Evolutionary conservation across 352 stramenopile species (phyloP), one percentile per base, ranked within the genome.

Genomic region (Phytopythium vexans): DNA sequence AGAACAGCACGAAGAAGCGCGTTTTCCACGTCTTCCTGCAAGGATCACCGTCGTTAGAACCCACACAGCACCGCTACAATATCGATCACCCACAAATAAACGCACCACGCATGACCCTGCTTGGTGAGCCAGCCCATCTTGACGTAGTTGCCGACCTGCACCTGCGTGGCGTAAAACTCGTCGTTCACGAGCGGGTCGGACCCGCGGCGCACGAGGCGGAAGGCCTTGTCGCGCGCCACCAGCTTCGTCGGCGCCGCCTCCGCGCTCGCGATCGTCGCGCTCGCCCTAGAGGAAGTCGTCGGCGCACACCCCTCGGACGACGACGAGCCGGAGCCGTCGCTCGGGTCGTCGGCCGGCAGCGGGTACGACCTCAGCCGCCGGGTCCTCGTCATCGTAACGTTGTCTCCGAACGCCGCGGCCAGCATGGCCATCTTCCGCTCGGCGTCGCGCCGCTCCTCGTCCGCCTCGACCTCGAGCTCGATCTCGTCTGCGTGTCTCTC

Each of bases 51-150:
- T 37, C 36, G 7, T 8, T 7, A 44, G n/a, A 42, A 6, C 2
- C 36, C 12, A 12, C 38, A 10, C 5, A 8, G 14, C 48, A 31
- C 15, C 15, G 12, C 43, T 21, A n/a, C 46, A 12, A 37, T 31
- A 21, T 9, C n/a, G 32, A 41, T 38, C 14, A 10, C 36, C 12
- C 16, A n/a, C 8, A 41, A 1, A n/a, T n/a, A 37, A 11, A 58
- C 62, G 31, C 58, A 84, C 82, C 83, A 91, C 54, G 89, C 70
- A 67, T 93, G 83, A 0, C 83, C 83, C 37, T 93, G 81, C 62
- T 93, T 93, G 7, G 68, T 91, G 52, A 93, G 79, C 83, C 83
- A 93, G 4, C 81, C 83, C 74, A 88, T 90, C 53, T 82, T 82
- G 41, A 93, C 77, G 33, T 83, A 93, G 36, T 90, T 86, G 40